These are phyloP conservation scores for Rhodomyrtus psidioides DNA, from an alignment of 441 rosid species.

Conservation along the genomic window DNA sequence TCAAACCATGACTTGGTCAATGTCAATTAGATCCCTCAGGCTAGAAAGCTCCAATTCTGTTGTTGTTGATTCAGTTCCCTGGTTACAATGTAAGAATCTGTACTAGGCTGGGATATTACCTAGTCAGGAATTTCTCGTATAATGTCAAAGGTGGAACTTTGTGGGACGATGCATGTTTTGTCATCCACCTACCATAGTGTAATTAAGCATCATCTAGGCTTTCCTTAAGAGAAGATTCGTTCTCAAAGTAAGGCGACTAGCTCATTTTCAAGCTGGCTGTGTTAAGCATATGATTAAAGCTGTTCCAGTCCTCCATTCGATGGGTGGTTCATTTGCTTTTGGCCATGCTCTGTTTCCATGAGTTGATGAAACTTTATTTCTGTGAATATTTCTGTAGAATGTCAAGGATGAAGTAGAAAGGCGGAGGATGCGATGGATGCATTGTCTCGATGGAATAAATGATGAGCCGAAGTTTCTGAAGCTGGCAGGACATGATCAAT, in stretches of 20 bases:
- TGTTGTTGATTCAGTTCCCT: background rate
- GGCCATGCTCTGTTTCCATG: background rate
- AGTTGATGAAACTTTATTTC: background rate
- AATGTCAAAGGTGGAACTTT: background rate
- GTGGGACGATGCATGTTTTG: background rate
- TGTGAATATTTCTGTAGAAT: slow-evolving; percentile 29
- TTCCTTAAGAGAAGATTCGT: background rate
- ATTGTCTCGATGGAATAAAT: slow-evolving; percentile 15
- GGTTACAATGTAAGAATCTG: background rate
- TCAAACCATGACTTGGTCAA: background rate
- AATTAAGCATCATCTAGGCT: background rate
- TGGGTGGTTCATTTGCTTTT: too few species aligned
- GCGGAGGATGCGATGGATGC: slow-evolving; percentile 32
- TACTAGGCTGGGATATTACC: background rate
- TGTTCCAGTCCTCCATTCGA: too few species aligned
- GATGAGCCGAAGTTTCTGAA: slow-evolving; percentile 18
- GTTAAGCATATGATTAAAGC: too few species aligned
- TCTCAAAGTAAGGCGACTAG: too few species aligned
- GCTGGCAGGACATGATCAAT: slow-evolving; percentile 45
- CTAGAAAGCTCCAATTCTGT: background rate
- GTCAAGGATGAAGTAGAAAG: slow-evolving; percentile 62
- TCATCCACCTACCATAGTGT: background rate
- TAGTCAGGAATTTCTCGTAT: background rate
- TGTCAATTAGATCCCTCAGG: background rate
- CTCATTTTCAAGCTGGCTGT: too few species aligned